These are phyloP conservation scores for Sisymbrium irio DNA, from an alignment of 345 rosid genomes.

Conservation along the genomic window DNA sequence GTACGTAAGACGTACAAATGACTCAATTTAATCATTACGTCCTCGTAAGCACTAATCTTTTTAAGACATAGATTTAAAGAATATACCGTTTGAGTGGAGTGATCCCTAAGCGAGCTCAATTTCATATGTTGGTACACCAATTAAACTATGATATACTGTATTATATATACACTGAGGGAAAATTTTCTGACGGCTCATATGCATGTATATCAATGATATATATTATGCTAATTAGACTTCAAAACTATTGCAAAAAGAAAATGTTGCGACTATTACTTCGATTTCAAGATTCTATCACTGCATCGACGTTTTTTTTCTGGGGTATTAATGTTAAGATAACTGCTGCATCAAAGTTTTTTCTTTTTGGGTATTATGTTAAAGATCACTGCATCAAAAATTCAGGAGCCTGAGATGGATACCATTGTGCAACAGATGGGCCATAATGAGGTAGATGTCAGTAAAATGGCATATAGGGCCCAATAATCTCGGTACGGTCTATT, in stretches of 20 bases:
- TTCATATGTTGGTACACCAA: constrained; percentile 2
- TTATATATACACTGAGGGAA: not conserved
- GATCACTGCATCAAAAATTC: no score
- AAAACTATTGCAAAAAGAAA: not conserved
- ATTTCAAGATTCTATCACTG: not conserved
- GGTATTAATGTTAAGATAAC: no score
- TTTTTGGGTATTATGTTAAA: no score
- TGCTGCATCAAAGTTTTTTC: not conserved
- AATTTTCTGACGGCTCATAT: not conserved
- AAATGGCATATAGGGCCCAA: not conserved
- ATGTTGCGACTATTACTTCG: not conserved
- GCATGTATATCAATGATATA: not conserved
- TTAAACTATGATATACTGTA: not conserved
- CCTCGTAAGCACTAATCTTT: constrained; percentile 2
- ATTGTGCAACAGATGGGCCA: not conserved
- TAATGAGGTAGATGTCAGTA: not conserved
- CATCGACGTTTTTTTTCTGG: not conserved
- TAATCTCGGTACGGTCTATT: not conserved
- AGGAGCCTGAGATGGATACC: not conserved
- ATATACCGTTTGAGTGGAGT: not conserved
- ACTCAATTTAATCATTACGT: not conserved
- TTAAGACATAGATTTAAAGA: not conserved
- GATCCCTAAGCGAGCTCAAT: no score
- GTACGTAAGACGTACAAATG: not conserved
- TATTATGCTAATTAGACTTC: not conserved